These are phyloP conservation scores for Poronia punctata DNA, from an alignment of 495 filamentous ascomycete species.

Conservation along the genomic window DNA sequence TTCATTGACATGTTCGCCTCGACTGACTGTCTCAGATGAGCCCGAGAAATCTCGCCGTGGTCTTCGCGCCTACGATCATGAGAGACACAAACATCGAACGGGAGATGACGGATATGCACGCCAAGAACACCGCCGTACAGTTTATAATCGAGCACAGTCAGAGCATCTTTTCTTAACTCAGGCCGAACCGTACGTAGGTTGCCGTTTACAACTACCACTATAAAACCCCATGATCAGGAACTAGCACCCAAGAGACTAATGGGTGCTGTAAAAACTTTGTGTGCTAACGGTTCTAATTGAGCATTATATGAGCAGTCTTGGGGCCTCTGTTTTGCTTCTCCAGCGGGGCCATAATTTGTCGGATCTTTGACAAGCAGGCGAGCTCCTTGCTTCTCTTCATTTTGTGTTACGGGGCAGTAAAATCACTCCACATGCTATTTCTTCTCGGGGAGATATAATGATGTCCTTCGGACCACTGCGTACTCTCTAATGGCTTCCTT, in stretches of 20 bases:
- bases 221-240: neutral
- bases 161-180: conserved; percentile 54
- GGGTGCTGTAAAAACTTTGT: too few species aligned
- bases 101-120: conserved; percentile 93
- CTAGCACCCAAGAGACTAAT: conserved; percentile 1
- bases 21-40: conserved; percentile 58
- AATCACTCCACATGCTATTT: too few species aligned
- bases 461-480: conserved; percentile 26
- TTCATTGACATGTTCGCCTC: too few species aligned
- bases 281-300: too few species aligned
- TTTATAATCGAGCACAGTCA: conserved; percentile 83
- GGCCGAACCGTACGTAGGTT: conserved; percentile 20
- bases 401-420: too few species aligned
- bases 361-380: conserved; percentile 10
- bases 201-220: neutral
- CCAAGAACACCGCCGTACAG: conserved; percentile 84
- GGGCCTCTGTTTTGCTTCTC: too few species aligned
- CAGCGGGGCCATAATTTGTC: too few species aligned
- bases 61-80: conserved; percentile 98
- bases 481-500: too few species aligned
- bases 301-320: conserved; percentile 3
- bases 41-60: conserved; percentile 88
- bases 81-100: conserved; percentile 77
- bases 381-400: conserved; percentile 22
- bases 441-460: conserved; percentile 31